A percentile compares a stretch with the other conserved stretches of the same genome.
Conservation (phyloP, 257 asterid species). For the Thymus mandschuricus region DNA sequence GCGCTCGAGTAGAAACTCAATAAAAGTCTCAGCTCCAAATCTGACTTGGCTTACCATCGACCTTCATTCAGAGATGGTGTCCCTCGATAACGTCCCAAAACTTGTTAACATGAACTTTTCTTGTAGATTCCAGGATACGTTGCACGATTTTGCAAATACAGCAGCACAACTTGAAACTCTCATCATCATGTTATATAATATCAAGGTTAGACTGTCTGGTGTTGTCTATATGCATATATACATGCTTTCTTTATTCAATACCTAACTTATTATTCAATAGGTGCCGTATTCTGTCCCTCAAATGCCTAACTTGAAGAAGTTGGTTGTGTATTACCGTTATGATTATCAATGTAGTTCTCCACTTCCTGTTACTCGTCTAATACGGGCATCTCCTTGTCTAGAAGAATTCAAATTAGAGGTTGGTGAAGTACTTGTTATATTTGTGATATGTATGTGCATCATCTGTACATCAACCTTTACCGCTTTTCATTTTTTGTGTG, state of each 20-base stretch:
- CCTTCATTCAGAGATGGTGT: background rate
- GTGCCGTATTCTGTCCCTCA: background rate
- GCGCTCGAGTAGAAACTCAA: background rate
- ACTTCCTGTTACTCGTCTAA: background rate
- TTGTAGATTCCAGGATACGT: background rate
- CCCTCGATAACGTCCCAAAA: background rate
- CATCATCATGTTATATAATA: background rate
- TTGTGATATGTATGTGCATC: too few species aligned
- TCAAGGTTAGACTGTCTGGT: background rate
- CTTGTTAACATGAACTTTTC: background rate
- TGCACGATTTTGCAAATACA: background rate
- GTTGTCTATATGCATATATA: background rate
- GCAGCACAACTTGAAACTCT: background rate
- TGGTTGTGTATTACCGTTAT: background rate
- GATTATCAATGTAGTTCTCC: background rate
- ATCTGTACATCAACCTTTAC: too few species aligned
- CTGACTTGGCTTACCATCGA: background rate
- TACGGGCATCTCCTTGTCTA: slow-evolving; percentile 9
- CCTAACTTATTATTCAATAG: background rate
- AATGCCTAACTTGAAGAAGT: slow-evolving; percentile 25
- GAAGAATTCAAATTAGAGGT: slow-evolving; percentile 13
- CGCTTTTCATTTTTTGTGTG: too few species aligned
- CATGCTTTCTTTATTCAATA: background rate
- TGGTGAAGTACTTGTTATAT: background rate
- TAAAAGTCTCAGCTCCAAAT: background rate